Base-by-base conservation (phyloP, 345 rosid genomes). In the Excoecaria cochinchinensis region DNA sequence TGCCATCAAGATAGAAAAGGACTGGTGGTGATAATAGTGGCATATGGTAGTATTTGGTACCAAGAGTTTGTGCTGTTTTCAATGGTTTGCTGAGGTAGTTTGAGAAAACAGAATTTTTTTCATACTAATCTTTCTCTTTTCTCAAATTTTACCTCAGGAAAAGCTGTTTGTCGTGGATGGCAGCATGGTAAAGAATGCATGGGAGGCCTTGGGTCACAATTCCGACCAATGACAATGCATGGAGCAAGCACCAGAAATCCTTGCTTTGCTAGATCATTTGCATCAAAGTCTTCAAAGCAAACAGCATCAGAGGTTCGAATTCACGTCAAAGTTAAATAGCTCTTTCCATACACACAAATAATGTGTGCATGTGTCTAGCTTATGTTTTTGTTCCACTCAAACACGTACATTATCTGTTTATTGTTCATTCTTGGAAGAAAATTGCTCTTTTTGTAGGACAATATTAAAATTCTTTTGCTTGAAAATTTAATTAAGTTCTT, bases 241-340 rank as follows among this genome's bases (percentile, higher is more conserved):
- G 76, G 67, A 44, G 69, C 25, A 71, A 80, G 77, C 56, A 63
- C 71, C 62, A 57, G 24, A 4, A 70, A 76, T 68, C 78, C 83
- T 76, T 78, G 21, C 74, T 75, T 82, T 76, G 76, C 87, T 73
- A 86, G 95, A 84, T 79, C 91, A 48, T 91, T 89, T 79, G 91
- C 97, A 6, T 88, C 99, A 47, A 84, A 62, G 84, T 65, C 92
- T 78, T 87, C 97, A 48, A 86, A 83, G 81, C 69, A 82, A 78
- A 81, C 81, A 19, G 78, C 60, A 36, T 85, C 91, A 69, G 87
- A 92, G 97, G 99, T 93, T 82, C 72, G 83, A 73, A 44, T 76
- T 55, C 58, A 16, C 56, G 4, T 60, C 31, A 31, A 31, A 31
- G 16, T 39, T 73, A 65, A 15, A 15, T 58, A 58, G 5, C 10